A percentile compares a stretch with the other conserved stretches of the same genome.
phyloP scores from a whole-genome alignment of 1,284 basidiomycete species.

The Rugosomyces carneus region DNA sequence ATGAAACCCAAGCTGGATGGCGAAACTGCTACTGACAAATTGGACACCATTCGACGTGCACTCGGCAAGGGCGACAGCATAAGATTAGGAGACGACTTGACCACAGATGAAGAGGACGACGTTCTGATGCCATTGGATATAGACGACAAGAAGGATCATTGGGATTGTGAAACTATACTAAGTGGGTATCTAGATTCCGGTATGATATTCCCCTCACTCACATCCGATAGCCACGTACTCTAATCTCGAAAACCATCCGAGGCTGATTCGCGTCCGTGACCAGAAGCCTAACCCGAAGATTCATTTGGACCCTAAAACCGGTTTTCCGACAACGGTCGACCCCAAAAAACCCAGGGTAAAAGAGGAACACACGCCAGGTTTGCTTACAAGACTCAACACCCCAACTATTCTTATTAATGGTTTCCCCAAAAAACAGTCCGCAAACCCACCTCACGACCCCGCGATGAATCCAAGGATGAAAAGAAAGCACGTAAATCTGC shows the following conservation, averaged over 20 bases:
- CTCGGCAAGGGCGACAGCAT: constrained; percentile 65
- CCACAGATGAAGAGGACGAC: constrained; percentile 41
- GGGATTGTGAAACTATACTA: constrained; percentile 94
- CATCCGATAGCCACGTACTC: constrained; percentile 76
- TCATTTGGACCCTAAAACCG: constrained; percentile 65
- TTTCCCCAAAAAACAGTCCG: constrained; percentile 23
- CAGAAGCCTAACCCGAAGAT: constrained; percentile 57
- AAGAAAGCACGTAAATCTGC: constrained; percentile 86
- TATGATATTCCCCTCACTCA: background rate
- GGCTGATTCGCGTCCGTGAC: constrained; percentile 67
- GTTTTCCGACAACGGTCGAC: constrained; percentile 56
- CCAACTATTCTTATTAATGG: background rate
- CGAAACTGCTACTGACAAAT: constrained; percentile 69
- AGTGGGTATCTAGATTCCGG: constrained; percentile 45
- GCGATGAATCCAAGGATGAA: constrained; percentile 80
- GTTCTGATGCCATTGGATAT: constrained; percentile 48
- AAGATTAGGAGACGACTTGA: constrained; percentile 24
- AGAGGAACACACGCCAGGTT: constrained; percentile 13
- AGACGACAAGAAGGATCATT: constrained; percentile 70
- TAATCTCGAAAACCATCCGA: constrained; percentile 92
- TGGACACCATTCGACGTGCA: constrained; percentile 74
- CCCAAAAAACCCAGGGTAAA: constrained; percentile 15
- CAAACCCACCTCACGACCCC: constrained; percentile 60
- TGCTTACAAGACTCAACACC: background rate
- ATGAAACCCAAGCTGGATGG: constrained; percentile 72